Percentiles rank a stretch among this genome's conserved stretches.
Conservation (phyloP, 768 basidiomycete genomes). For the Hemileccinum impolitum region DNA sequence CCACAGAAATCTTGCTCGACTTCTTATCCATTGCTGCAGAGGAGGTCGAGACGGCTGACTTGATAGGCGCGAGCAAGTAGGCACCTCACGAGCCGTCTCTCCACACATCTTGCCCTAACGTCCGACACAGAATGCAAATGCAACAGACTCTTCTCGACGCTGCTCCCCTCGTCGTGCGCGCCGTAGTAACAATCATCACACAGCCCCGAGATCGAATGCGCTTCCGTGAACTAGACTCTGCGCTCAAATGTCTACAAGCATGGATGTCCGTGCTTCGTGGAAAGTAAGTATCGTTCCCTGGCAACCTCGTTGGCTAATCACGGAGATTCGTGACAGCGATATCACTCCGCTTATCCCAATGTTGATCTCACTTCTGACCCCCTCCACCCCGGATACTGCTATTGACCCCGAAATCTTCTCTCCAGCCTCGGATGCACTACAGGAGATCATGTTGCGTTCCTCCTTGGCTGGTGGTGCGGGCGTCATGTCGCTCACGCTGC, state of each 20-base stretch:
- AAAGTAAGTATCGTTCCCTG: constrained; percentile 45
- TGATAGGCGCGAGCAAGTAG: constrained; percentile 71
- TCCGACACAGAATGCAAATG: constrained; percentile 51
- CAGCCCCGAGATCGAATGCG: constrained; percentile 32
- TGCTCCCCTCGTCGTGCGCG: constrained; percentile 65
- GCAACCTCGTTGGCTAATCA: background rate
- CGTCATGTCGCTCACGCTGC: constrained; percentile 72
- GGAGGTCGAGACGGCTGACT: constrained; percentile 72
- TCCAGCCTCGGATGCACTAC: constrained; percentile 65
- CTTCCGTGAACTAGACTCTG: constrained; percentile 55
- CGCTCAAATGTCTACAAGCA: constrained; percentile 75
- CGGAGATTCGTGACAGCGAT: constrained; percentile 42
- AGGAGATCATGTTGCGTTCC: constrained; percentile 76
- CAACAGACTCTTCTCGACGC: constrained; percentile 65
- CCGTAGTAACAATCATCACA: constrained; percentile 57
- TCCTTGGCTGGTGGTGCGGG: constrained; percentile 69
- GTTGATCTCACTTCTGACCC: constrained; percentile 47
- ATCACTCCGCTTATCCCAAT: constrained; percentile 66
- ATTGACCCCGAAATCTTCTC: constrained; percentile 55
- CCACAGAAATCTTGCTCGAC: constrained; percentile 61
- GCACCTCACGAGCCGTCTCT: constrained; percentile 24
- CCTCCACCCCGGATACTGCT: constrained; percentile 27
- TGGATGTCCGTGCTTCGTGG: constrained; percentile 75
- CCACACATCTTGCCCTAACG: constrained; percentile 5
- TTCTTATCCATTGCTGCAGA: constrained; percentile 83